Base-by-base conservation (phyloP, 306 rosid genomes). In the Vigna radiata region DNA sequence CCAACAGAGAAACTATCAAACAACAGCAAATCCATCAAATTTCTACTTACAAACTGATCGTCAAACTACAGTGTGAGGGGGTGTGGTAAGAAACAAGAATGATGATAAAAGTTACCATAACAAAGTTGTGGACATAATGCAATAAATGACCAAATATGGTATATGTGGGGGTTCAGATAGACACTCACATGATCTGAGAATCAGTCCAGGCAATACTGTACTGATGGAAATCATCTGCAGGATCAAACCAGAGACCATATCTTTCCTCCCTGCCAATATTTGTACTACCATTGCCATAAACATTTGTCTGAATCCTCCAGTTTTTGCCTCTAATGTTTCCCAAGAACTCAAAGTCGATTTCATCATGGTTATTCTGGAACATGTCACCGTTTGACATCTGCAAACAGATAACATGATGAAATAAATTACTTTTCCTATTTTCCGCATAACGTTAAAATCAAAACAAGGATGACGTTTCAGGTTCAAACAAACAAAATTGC, bases 381-480 rank as follows among this genome's bases (percentile, higher is more conserved):
- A 88, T 86, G 83, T 95, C 98, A 60, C 93, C 97, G 73, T 95
- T 95, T 15, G 98, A 95, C 93, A 93, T 92, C 98, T 95, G 93
- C 82, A 77, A 17, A 73, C 12, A 56, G 13, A 58, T 75, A 70
- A 65, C 14, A 55, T 10, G 10, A 59, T 68, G 47, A 76, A 27
- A 41, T 46, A 43, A 60, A 14, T 43, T 8, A 49, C n/a, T 46
- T 21, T 36, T n/a, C n/a, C 36, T 49, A 29, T 58, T 66, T 12
- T 5, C 65, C 9, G 1, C 19, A 50, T 14, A 25, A 36, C 11
- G 44, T 39, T 15, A 2, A 39, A 23, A n/a, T 31, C n/a, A 56
- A 23, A 64, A 39, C 41, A 29, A 50, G 59, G 70, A 46, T 59
- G 66, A 50, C 64, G 4, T 59, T 50, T 67, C 27, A 17, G 41